Conservation (phyloP, 2,329 filamentous ascomycete species). For the Claviceps capensis region DNA sequence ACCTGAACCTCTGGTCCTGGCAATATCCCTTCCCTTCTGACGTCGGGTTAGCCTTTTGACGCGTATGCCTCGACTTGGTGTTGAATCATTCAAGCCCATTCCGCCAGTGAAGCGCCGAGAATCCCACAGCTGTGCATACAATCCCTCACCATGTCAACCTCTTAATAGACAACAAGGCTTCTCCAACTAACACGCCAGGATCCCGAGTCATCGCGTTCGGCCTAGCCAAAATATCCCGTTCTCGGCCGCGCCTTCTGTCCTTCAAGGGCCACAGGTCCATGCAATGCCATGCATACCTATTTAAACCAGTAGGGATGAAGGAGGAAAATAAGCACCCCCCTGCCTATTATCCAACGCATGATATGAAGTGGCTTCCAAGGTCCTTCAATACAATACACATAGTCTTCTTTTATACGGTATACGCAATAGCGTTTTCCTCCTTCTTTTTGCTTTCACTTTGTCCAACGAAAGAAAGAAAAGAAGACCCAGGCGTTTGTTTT, state of each 20-base stretch:
- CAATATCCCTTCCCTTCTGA: not conserved
- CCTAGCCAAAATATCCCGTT: not conserved
- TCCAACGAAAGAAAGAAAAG: too few relatives aligned
- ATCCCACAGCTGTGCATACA: not conserved
- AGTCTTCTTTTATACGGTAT: too few relatives aligned
- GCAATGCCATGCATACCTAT: too few relatives aligned
- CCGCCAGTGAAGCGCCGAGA: not conserved
- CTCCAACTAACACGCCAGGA: not conserved
- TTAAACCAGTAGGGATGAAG: too few relatives aligned
- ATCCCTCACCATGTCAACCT: not conserved
- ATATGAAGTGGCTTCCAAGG: too few relatives aligned
- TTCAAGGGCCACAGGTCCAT: too few relatives aligned
- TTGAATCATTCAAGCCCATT: not conserved
- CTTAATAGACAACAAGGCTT: not conserved
- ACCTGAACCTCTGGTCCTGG: not conserved
- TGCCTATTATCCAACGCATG: too few relatives aligned
- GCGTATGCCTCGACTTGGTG: not conserved
- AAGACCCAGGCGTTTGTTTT: too few relatives aligned
- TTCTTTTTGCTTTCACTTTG: too few relatives aligned
- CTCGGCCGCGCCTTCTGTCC: not conserved
- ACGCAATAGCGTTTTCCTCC: too few relatives aligned
- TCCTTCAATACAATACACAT: too few relatives aligned
- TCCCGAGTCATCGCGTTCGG: not conserved
- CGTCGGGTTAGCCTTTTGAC: not conserved
- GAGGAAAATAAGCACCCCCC: too few relatives aligned